Percentiles rank a stretch among this genome's conserved stretches.
These are phyloP conservation scores for Glarea lozoyensis DNA, from an alignment of 495 filamentous ascomycete species.

Conservation along the genomic window DNA sequence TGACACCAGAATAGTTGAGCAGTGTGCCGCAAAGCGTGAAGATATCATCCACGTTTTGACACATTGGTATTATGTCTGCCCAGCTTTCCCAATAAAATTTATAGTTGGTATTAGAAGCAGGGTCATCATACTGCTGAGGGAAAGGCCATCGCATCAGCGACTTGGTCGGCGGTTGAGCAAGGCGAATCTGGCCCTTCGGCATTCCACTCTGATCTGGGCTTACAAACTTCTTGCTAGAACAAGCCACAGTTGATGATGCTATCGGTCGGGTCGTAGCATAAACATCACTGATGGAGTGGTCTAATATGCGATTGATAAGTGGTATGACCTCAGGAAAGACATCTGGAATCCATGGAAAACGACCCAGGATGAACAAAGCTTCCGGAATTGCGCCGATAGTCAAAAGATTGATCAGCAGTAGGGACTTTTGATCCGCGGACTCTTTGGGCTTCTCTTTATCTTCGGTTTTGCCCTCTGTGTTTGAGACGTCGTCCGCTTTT, in stretches of 20 bases:
- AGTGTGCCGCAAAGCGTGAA: slow-evolving; percentile 81
- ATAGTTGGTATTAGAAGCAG: slow-evolving; percentile 63
- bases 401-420: slow-evolving; percentile 74
- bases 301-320: slow-evolving; percentile 75
- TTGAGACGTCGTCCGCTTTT: slow-evolving; percentile 23
- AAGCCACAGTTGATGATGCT: slow-evolving; percentile 17
- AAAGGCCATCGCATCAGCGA: slow-evolving; percentile 69
- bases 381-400: slow-evolving; percentile 90
- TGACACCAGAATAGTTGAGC: slow-evolving; percentile 74
- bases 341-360: slow-evolving; percentile 84
- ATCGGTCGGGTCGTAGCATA: slow-evolving; percentile 31
- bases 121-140: slow-evolving; percentile 65
- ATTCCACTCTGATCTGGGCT: slow-evolving; percentile 53
- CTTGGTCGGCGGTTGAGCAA: slow-evolving; percentile 43
- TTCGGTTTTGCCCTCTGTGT: slow-evolving; percentile 39
- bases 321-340: slow-evolving; percentile 67
- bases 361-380: slow-evolving; percentile 83
- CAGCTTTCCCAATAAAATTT: slow-evolving; percentile 97
- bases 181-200: slow-evolving; percentile 55
- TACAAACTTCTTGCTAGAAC: slow-evolving; percentile 37
- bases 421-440: slow-evolving; percentile 82
- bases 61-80: slow-evolving; percentile 85
- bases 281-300: slow-evolving; percentile 66
- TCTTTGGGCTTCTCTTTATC: slow-evolving; percentile 58
- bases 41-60: slow-evolving; percentile 82